These are phyloP conservation scores for Amylocarpus encephaloides DNA, from an alignment of 2,329 filamentous ascomycete genomes.

Conservation along the genomic window DNA sequence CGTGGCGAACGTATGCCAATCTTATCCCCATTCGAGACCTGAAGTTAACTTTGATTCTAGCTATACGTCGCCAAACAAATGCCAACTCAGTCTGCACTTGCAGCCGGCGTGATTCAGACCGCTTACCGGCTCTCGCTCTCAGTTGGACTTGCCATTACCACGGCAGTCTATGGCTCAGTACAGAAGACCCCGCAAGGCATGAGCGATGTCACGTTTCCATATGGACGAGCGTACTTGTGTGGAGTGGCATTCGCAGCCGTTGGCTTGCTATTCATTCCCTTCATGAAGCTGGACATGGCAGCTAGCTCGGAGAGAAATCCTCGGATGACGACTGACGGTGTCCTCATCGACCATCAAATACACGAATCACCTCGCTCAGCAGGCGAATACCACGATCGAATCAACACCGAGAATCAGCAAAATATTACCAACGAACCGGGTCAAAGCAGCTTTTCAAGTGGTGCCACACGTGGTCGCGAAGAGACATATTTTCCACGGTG, in stretches of 20 bases:
- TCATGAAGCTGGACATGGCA: conserved; percentile 38
- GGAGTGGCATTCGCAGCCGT: conserved; percentile 38
- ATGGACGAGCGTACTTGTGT: conserved; percentile 46
- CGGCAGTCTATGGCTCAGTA: conserved; percentile 44
- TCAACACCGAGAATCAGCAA: neutral
- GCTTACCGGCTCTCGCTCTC: conserved; percentile 43
- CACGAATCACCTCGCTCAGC: conserved; percentile 2
- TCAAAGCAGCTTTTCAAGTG: conserved; percentile 5
- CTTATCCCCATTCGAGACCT: neutral
- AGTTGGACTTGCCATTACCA: conserved; percentile 54
- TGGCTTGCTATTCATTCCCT: conserved; percentile 43
- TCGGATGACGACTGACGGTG: neutral
- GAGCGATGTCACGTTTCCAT: conserved; percentile 42
- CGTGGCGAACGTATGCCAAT: conserved; percentile 52
- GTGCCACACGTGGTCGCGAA: conserved; percentile 7
- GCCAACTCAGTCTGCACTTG: conserved; percentile 54
- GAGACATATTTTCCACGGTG: conserved; percentile 18
- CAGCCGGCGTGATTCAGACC: conserved; percentile 63
- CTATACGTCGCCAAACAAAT: conserved; percentile 66
- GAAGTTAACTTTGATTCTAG: conserved; percentile 30
- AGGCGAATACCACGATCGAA: conserved; percentile 7
- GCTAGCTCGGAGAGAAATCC: neutral
- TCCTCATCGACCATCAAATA: neutral
- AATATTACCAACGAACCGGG: conserved; percentile 5
- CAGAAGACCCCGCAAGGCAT: conserved; percentile 26